Base-by-base conservation (phyloP, 805 yeast genomes). In the Monosporozyma siamensis region DNA sequence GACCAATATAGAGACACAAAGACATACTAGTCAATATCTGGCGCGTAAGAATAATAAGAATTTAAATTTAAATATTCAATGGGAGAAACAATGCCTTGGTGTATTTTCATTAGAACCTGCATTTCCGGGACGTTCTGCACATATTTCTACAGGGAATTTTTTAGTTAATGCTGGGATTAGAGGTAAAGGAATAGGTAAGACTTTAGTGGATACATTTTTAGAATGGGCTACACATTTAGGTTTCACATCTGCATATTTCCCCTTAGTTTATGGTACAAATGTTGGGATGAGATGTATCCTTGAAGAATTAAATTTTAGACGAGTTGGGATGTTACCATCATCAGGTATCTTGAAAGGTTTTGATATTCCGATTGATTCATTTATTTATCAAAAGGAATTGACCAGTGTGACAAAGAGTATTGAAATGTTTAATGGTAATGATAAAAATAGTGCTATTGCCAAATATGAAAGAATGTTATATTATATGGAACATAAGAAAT, bases 11-110 rank as follows among this genome's bases (percentile, higher is more conserved):
- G 34, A 26, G 36, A 38, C 37, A 18, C 24, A 15, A 49, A 50
- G 30, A 52, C 61, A 8, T 37, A 21, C 52, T 4, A n/a, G 23
- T 5, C 54, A 51, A 32, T 60, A 60, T 40, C 35, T 55, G 20
- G 47, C 48, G 30, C 47, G 65, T 6, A 61, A 58, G 43, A 52
- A 53, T 32, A 47, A 53, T 9, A 52, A 55, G 25, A 59, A 61
- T 42, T 44, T 54, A 15, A 29, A 58, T 37, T 43, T 60, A 15
- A 57, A 52, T 44, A 74, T 81, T 40, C 87, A 82, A 56, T 89
- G 97, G 96, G 94, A 88, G 46, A 86, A 84, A 53, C 89, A 82
- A 57, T 90, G 97, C 58, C 68, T 92, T 38, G 98, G 97, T 0
- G 75, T 89, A 1, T 88, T 90, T 56, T 80, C 74, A 58, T 72